Conservation (phyloP, 768 basidiomycete genomes). For the Amanita rubescens region DNA sequence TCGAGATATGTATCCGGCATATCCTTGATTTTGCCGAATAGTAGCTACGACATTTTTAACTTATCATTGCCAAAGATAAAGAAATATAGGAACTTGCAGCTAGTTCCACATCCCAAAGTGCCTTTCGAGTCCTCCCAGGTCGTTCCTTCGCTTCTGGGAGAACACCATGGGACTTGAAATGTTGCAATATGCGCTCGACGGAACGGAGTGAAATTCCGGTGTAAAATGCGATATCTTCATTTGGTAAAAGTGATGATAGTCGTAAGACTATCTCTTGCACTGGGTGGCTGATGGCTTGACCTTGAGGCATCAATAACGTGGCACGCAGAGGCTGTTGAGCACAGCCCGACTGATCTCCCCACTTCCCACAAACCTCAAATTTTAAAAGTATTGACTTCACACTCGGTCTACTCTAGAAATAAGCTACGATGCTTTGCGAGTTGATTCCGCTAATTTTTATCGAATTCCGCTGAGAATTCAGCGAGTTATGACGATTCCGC, state of each 20-base stretch:
- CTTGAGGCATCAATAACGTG: neutral
- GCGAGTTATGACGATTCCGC: too few relatives aligned
- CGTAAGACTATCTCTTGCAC: neutral
- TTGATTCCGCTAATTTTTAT: too few relatives aligned
- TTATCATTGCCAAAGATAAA: neutral
- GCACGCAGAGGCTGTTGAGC: too few relatives aligned
- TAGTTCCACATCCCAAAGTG: neutral
- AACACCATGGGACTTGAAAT: neutral
- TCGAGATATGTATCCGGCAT: slow-evolving; percentile 8
- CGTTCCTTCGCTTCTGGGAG: neutral
- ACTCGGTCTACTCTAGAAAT: too few relatives aligned
- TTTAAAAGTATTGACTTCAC: too few relatives aligned
- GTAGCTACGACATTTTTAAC: neutral
- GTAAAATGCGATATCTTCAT: neutral
- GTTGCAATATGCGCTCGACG: neutral
- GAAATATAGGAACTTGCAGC: neutral
- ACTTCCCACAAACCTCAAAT: too few relatives aligned
- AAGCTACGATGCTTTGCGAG: too few relatives aligned
- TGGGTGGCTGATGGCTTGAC: neutral
- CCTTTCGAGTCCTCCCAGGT: neutral
- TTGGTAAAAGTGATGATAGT: neutral
- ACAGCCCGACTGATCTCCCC: too few relatives aligned
- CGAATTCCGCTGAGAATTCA: too few relatives aligned
- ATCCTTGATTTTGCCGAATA: neutral
- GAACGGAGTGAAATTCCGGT: neutral